Evolutionary conservation across 202 grass and related monocot genomes (phyloP), one percentile per base, ranked within the genome.

Genomic region (Setaria viridis): DNA sequence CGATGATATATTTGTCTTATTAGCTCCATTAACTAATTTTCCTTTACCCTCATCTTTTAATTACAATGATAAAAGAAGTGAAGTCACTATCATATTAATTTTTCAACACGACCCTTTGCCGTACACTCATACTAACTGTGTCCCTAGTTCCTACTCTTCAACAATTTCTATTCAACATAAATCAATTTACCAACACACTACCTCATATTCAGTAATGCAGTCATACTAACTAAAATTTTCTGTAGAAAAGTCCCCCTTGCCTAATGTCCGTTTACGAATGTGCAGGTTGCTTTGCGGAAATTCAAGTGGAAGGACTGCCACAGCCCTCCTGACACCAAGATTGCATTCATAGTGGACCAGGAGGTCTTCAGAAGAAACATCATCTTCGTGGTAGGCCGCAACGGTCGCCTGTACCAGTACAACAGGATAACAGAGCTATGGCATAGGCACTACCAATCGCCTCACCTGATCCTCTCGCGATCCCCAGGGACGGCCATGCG

Each of bases 271-370:
- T 80, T 13, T 32, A 56, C 56, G 34, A 37, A 43, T 81, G 48
- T 90, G 58, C 74, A 98, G 91, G 93, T 99, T 16, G 90, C 90
- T 7, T 85, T 91, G 13, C 80, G 93, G 51, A 92, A 89, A 82
- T 96, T 96, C 87, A 89, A 94, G 89, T 99, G 93, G 96, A 99
- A 96, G 87, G 93, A 99, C 87, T 99, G 93, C 80, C 88, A 85
- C n/a, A 88, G 78, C 70, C 93, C 91, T 33, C 93, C 88, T 19
- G 90, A 96, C 42, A 99, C 85, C 16, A 95, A 71, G 82, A 82
- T 99, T 76, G 91, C 96, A 78, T 99, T 94, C 80, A 94, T 99
- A 64, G 86, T 96, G 58, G 96, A 99, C 50, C 96, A 96, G 84
- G 96, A 99, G 78, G 71, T 91, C 12, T 91, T 96, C 63, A 88